Percentiles rank a stretch among this genome's conserved stretches.
phyloP scores from a whole-genome alignment of 2,329 filamentous ascomycete genomes.

The Xylariaceae sp. region DNA sequence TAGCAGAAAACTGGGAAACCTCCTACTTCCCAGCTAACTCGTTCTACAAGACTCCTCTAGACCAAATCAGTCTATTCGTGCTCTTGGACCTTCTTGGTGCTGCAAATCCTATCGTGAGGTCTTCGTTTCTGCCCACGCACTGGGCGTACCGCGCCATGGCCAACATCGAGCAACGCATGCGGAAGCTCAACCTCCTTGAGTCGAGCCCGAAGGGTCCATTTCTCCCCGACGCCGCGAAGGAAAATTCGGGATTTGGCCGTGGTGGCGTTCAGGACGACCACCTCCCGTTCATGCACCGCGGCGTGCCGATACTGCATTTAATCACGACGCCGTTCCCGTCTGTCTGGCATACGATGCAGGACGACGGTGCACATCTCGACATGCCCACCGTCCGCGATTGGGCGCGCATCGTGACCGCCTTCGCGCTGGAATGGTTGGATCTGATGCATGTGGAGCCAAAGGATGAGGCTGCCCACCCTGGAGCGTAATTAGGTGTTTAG shows the following conservation, averaged over 20 bases:
- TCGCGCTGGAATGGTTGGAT: constrained; percentile 77
- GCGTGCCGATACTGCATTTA: constrained; percentile 71
- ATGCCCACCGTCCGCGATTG: constrained; percentile 70
- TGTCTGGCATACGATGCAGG: constrained; percentile 68
- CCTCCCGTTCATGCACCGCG: constrained; percentile 68
- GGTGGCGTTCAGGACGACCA: constrained; percentile 65
- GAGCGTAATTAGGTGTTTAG: not conserved
- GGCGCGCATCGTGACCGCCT: constrained; percentile 67
- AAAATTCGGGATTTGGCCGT: constrained; percentile 32
- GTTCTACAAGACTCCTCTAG: constrained; percentile 63
- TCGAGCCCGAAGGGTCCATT: constrained; percentile 42
- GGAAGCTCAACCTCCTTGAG: constrained; percentile 51
- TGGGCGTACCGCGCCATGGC: constrained; percentile 74
- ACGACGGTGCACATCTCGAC: constrained; percentile 71
- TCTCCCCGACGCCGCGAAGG: constrained; percentile 52
- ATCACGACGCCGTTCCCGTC: constrained; percentile 67
- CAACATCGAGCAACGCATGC: constrained; percentile 60
- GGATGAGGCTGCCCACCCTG: constrained; percentile 5
- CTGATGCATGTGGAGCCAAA: constrained; percentile 44
- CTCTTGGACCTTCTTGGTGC: constrained; percentile 70
- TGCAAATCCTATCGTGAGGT: constrained; percentile 57
- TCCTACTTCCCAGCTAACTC: constrained; percentile 62
- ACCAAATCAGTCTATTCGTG: constrained; percentile 71
- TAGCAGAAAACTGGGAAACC: constrained; percentile 69
- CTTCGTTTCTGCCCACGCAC: constrained; percentile 73